Evolutionary conservation across 208 protist genomes (phyloP).

Genomic region (Acanthamoeba divionensis): DNA sequence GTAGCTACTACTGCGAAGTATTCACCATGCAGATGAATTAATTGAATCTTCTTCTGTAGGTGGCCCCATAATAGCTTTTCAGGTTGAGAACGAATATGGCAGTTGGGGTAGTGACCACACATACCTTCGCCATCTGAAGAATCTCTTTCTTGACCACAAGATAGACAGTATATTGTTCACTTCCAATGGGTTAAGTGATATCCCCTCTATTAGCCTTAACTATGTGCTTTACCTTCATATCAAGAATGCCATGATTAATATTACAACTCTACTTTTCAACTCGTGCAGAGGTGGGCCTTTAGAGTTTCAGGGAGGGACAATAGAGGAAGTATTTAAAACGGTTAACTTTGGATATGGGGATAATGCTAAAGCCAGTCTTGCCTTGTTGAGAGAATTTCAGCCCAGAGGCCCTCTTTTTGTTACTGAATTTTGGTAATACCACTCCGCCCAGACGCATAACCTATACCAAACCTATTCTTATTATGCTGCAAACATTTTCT

Average conservation of each 20-base stretch:
- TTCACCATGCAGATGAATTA: too few species aligned
- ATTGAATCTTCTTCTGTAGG: not conserved
- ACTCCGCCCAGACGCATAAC: too few species aligned
- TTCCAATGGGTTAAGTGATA: conserved; percentile 2
- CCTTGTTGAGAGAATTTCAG: not conserved
- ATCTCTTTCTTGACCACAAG: not conserved
- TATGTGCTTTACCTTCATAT: not conserved
- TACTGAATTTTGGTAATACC: conserved; percentile 25
- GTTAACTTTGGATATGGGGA: not conserved
- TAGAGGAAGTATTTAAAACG: not conserved
- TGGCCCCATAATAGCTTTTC: not conserved
- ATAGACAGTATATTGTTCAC: conserved; percentile 24
- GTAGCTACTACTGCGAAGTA: too few species aligned
- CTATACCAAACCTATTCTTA: too few species aligned
- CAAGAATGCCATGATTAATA: not conserved
- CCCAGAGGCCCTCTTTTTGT: not conserved
- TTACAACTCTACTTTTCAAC: not conserved
- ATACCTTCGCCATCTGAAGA: not conserved
- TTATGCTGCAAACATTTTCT: too few species aligned
- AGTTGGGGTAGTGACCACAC: not conserved
- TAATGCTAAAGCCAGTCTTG: not conserved
- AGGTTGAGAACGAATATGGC: conserved; percentile 22
- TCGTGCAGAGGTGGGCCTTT: not conserved
- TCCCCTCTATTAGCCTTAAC: not conserved
- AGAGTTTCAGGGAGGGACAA: not conserved